Conservation (phyloP, 306 rosid species). For the Clitoria ternatea region DNA sequence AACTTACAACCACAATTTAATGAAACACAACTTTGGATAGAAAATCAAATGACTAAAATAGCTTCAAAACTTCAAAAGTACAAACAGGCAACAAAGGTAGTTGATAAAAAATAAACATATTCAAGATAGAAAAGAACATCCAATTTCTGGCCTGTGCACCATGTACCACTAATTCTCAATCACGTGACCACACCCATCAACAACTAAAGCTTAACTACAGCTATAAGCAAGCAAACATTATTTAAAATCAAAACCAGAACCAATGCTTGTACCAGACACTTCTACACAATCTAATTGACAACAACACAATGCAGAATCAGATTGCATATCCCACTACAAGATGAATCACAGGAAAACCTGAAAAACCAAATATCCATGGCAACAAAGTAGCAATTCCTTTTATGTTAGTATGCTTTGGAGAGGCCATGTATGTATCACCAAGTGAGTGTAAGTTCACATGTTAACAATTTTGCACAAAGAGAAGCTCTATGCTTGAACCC, state of each 20-base stretch:
- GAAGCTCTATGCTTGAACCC: neutral
- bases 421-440: neutral
- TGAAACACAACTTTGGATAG: neutral
- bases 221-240: neutral
- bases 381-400: constrained; percentile 13
- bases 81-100: neutral
- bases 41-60: neutral
- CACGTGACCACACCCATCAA: neutral
- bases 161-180: neutral
- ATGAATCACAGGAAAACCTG: neutral
- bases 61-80: neutral
- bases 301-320: neutral
- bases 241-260: neutral
- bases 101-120: neutral
- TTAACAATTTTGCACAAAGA: neutral
- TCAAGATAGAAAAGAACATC: neutral
- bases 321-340: neutral
- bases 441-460: neutral
- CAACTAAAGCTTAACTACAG: neutral
- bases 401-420: neutral
- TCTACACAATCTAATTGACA: constrained; percentile 1
- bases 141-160: neutral
- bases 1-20: neutral
- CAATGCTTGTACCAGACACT: neutral
- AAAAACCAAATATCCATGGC: neutral